Base-by-base conservation (phyloP, 1,284 basidiomycete genomes). In the Schizophyllum amplum region DNA sequence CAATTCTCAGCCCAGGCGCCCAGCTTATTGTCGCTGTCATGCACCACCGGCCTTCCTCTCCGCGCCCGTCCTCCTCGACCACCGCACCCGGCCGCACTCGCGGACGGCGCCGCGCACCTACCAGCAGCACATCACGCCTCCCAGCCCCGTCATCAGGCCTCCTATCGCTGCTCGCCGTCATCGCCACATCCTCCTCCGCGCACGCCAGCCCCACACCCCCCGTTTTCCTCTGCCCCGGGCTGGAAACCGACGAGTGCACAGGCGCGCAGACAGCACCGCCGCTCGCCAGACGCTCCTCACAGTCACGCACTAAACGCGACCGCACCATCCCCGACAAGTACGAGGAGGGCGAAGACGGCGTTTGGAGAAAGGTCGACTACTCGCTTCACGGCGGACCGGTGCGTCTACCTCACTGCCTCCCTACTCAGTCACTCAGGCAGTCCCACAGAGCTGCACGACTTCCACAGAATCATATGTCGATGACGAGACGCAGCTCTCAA, bases 381-480 rank as follows among this genome's bases (percentile, higher is more conserved):
- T 78, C 81, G 15, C 68, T 87, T 24, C 87, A 84, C 64, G 86
- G 86, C 47, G 81, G 80, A 24, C 77, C 80, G 21, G 72, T 83
- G 58, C 47, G n/a, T 49, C 22, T n/a, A n/a, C 47, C 47, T 23
- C 47, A n/a, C 47, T 23, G 7, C n/a, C 47, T 5, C 7, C 47
- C 5, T 23, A n/a, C 22, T 5, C 47, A 49, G 47, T 49, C 47
- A 5, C n/a, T 5, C 22, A 49, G 6, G n/a, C 17, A n/a, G n/a
- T n/a, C 47, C 22, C 47, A 7, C n/a, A 23, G 22, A 49, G 47
- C 47, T 33, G 27, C n/a, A 6, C 47, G 5, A 5, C 47, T 5
- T 5, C 47, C n/a, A 20, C 47, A 5, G n/a, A n/a, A 5, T 63
- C 65, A 33, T 33, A 33, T 20, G 60, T 72, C 9, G 67, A 75